Percentiles rank a stretch among this genome's conserved stretches.
phyloP scores from a whole-genome alignment of 1,284 basidiomycete species.

The Fomitopsis schrenkii region DNA sequence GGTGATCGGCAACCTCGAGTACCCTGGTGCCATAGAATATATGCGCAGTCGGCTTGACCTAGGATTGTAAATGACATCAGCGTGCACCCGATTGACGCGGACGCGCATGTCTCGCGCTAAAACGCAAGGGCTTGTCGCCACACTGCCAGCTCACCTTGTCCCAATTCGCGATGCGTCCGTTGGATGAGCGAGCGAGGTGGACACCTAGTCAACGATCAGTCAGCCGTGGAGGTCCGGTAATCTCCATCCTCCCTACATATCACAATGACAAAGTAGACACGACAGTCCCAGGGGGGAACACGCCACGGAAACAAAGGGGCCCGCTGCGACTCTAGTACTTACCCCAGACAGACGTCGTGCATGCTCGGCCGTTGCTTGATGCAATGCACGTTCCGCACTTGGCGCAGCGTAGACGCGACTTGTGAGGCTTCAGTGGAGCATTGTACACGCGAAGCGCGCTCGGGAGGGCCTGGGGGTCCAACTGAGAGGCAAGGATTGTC shows the following conservation, averaged over 20 bases:
- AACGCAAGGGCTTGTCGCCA: not conserved
- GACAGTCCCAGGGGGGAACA: too few relatives aligned
- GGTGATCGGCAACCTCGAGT: constrained; percentile 47
- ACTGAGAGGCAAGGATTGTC: not conserved
- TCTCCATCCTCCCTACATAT: too few relatives aligned
- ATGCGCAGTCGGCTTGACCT: constrained; percentile 49
- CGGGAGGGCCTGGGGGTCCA: constrained; percentile 27
- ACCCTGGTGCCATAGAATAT: constrained; percentile 62
- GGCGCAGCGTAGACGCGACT: constrained; percentile 57
- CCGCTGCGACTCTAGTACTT: constrained; percentile 10
- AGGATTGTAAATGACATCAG: not conserved
- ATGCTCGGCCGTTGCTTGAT: constrained; percentile 42
- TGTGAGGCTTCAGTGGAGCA: constrained; percentile 46
- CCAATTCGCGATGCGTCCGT: constrained; percentile 46
- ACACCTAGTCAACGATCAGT: not conserved
- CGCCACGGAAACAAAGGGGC: too few relatives aligned
- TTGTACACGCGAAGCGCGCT: constrained; percentile 33
- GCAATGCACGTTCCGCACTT: constrained; percentile 49
- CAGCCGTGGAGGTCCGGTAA: not conserved
- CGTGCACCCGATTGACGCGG: not conserved
- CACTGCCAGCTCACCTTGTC: constrained; percentile 30
- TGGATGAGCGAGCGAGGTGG: constrained; percentile 44
- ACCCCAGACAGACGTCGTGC: constrained; percentile 53
- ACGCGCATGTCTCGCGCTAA: too few relatives aligned
- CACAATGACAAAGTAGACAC: too few relatives aligned